A percentile compares a stretch with the other conserved stretches of the same genome.
These are phyloP conservation scores for Chlorella sp. DNA, from an alignment of 139 green algal species.

Conservation along the genomic window DNA sequence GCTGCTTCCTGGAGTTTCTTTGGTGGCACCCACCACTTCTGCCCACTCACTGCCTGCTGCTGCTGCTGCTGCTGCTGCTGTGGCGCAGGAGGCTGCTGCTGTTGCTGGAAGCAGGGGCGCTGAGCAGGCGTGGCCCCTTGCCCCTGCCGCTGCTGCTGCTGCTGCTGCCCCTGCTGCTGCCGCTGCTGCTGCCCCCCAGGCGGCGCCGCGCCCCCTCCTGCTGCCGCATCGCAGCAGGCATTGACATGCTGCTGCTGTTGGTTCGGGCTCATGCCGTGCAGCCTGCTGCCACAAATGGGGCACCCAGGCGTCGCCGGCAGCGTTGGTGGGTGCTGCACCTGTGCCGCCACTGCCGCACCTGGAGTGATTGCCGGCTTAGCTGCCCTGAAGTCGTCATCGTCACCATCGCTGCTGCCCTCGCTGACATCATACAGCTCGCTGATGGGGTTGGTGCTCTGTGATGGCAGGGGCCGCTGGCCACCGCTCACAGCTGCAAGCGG, in stretches of 20 bases:
- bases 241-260: constrained; percentile 5
- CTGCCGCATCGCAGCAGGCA: neutral
- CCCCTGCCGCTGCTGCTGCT: neutral
- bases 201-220: neutral
- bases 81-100: neutral
- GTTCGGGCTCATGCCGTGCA: neutral
- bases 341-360: neutral
- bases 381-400: neutral
- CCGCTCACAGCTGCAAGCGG: neutral
- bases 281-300: neutral
- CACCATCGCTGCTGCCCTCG: neutral
- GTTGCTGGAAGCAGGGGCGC: constrained; percentile 11
- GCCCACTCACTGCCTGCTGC: neutral
- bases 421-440: constrained; percentile 18
- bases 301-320: neutral
- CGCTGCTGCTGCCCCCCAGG: neutral
- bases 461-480: neutral
- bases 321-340: neutral
- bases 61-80: constrained; percentile 7
- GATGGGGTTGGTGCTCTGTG: neutral
- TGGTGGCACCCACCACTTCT: neutral
- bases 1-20: no score
- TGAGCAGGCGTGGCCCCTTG: neutral
- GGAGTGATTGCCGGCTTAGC: neutral
- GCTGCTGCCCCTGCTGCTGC: neutral